Base-by-base conservation (phyloP, 306 rosid species). In the Gleditsia sinensis region DNA sequence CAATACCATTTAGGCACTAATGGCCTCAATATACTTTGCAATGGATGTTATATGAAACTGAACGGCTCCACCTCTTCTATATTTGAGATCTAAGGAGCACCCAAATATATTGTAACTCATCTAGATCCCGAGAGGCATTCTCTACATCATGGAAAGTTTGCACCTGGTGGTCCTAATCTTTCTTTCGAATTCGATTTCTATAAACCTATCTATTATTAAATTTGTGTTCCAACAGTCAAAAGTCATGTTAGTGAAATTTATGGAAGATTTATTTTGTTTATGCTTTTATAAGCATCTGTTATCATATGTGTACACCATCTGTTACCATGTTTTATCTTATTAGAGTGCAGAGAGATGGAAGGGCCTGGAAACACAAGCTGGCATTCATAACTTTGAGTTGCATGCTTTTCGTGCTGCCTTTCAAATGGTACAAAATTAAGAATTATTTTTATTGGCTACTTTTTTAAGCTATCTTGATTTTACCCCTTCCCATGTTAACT, bases 331-430 rank as follows among this genome's bases (percentile, higher is more conserved):
- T 84, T 75, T 74, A 67, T 83, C 66, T 80, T 80, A 32, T 49
- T 76, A 94, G 98, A 94, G 98, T 83, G 98, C 96, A 33, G 97
- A 94, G 81, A 91, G 96, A 84, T 94, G 98, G 97, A 88, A 85
- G 71, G 84, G 77, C 81, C 78, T 94, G 76, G 93, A 87, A 67
- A 76, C 42, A 54, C 85, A 85, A 73, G 90, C 83, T 33, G 97
- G 94, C 53, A 71, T 90, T 79, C 90, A 86, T 73, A 91, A 94
- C 79, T 94, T 94, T 54, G 92, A 91, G 88, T 78, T 94, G 85
- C 98, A 94, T 87, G 84, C 86, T 78, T 83, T 89, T 77, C 97
- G 94, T 30, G 94, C 97, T 69, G 97, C 92, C 74, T 94, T 94
- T 84, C 98, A 91, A 75, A 87, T 90, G 97, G 97, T 91, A 94